Conservation (phyloP, 2,329 filamentous ascomycete species). For the Neonectria ditissima region DNA sequence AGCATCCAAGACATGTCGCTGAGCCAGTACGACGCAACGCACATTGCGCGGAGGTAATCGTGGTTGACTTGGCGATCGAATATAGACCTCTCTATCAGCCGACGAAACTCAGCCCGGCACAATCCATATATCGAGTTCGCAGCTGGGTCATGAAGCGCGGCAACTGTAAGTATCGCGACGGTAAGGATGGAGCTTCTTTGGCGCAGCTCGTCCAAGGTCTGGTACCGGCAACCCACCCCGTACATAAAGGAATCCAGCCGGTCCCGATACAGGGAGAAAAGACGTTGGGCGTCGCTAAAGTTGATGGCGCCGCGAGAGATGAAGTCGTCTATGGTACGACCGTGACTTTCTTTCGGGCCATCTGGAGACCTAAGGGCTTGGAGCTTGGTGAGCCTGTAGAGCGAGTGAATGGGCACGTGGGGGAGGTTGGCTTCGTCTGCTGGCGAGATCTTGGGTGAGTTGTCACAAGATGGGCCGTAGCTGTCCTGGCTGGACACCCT, state of each 20-base stretch:
- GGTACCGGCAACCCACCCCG: conserved; percentile 60
- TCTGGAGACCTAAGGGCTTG: conserved; percentile 49
- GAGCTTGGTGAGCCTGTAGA: conserved; percentile 50
- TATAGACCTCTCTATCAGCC: conserved; percentile 61
- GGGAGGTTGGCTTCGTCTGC: conserved; percentile 48
- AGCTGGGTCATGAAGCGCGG: conserved; percentile 67
- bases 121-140: conserved; percentile 63
- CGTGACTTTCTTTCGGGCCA: conserved; percentile 11
- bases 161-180: conserved; percentile 67
- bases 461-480: conserved; percentile 32
- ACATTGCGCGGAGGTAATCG: conserved; percentile 69
- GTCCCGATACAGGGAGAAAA: conserved; percentile 62
- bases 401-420: conserved; percentile 50
- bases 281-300: conserved; percentile 59
- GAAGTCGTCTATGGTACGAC: conserved; percentile 41
- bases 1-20: conserved; percentile 72
- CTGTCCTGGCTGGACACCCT: conserved; percentile 12
- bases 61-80: conserved; percentile 51
- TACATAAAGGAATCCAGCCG: conserved; percentile 64
- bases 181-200: conserved; percentile 66
- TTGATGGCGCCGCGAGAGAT: conserved; percentile 55
- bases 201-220: conserved; percentile 62
- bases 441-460: conserved; percentile 29
- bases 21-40: conserved; percentile 72
- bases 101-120: conserved; percentile 66